These are phyloP conservation scores for Diaporthe caulivora DNA, from an alignment of 2,329 filamentous ascomycete species.

Conservation along the genomic window DNA sequence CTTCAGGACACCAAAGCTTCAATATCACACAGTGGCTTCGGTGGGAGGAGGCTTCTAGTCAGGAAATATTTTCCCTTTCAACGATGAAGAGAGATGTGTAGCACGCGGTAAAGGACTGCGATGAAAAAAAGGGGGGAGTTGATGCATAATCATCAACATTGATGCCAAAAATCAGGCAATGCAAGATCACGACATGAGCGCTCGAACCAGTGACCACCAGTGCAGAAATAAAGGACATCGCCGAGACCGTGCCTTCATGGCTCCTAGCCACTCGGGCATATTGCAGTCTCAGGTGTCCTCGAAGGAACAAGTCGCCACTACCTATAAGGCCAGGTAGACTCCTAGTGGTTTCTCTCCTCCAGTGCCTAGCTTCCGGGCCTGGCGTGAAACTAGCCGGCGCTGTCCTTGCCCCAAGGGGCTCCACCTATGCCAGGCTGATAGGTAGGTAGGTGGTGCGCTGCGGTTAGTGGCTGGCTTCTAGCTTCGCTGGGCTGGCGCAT, in stretches of 20 bases:
- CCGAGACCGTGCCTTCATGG: conserved; percentile 4
- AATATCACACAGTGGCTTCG: too few relatives aligned
- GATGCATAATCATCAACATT: background rate
- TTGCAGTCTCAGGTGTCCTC: conserved; percentile 4
- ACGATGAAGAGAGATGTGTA: too few relatives aligned
- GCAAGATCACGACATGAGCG: background rate
- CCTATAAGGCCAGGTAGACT: background rate
- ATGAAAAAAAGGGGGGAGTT: background rate
- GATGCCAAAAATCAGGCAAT: background rate
- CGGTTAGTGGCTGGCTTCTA: background rate
- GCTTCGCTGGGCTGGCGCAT: background rate
- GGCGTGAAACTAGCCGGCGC: background rate
- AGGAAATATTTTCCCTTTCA: too few relatives aligned
- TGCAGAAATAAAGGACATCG: conserved; percentile 11
- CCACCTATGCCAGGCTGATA: background rate
- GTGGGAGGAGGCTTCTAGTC: too few relatives aligned
- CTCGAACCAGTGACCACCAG: conserved; percentile 12
- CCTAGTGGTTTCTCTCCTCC: background rate
- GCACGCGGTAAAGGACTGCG: too few relatives aligned
- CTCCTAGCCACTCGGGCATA: conserved; percentile 23
- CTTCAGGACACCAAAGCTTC: background rate
- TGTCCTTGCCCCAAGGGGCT: background rate
- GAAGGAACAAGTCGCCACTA: background rate
- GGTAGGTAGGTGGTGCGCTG: too few relatives aligned
- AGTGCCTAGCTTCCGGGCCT: background rate